phyloP scores from a whole-genome alignment of 805 yeast species.

The Starmerella scarabaei region DNA sequence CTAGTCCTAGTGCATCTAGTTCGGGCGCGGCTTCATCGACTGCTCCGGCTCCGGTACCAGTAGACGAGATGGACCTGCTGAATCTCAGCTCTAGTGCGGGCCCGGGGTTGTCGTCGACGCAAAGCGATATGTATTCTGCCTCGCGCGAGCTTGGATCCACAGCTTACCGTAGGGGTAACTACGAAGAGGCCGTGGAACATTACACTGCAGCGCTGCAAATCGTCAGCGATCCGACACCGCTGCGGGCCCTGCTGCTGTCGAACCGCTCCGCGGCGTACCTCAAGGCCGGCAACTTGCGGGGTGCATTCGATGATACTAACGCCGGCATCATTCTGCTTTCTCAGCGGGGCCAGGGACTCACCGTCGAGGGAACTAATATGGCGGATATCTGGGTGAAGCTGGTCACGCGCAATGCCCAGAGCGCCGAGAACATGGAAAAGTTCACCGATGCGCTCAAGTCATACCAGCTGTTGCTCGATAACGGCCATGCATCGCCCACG shows the following conservation, averaged over 20 bases:
- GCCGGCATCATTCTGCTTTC: conserved; percentile 35
- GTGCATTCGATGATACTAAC: conserved; percentile 36
- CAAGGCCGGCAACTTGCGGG: conserved; percentile 57
- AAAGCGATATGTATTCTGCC: conserved; percentile 23
- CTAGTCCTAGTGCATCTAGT: no score
- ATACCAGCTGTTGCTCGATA: conserved; percentile 50
- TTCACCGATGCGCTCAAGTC: conserved; percentile 47
- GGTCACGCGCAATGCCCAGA: conserved; percentile 61
- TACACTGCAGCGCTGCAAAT: conserved; percentile 46
- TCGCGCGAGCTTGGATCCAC: conserved; percentile 39
- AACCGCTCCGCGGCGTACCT: conserved; percentile 58
- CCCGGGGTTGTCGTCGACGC: conserved; percentile 20
- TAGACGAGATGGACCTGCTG: conserved; percentile 13
- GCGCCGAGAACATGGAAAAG: conserved; percentile 65
- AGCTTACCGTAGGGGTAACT: conserved; percentile 73
- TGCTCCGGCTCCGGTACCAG: background rate
- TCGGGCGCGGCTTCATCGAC: background rate
- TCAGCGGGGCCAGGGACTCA: conserved; percentile 20
- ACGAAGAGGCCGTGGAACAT: conserved; percentile 44
- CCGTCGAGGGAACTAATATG: conserved; percentile 40
- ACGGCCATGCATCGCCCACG: conserved; percentile 51
- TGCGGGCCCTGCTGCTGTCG: conserved; percentile 55
- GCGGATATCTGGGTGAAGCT: conserved; percentile 66
- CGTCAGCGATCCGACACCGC: conserved; percentile 52
- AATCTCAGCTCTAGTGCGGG: conserved; percentile 13